A percentile compares a stretch with the other conserved stretches of the same genome.
Evolutionary conservation across 805 yeast genomes (phyloP).

Genomic region (Sugiyamaella qingdaonensis): DNA sequence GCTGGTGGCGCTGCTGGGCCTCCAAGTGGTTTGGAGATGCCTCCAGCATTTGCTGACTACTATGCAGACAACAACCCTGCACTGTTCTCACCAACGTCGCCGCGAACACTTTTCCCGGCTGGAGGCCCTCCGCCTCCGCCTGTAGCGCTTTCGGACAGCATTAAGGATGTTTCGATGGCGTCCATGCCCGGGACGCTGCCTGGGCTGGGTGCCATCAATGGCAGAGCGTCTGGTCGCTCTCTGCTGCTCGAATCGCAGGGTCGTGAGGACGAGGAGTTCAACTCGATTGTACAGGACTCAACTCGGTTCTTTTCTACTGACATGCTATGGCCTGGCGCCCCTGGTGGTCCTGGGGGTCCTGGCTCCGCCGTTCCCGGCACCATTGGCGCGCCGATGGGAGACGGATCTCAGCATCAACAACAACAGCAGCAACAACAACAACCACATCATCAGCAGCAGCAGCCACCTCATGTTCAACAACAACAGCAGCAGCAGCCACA

Average conservation of each 20-base stretch:
- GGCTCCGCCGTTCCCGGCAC: neutral
- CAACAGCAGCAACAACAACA: neutral
- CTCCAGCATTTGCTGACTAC: conserved; percentile 14
- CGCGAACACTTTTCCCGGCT: conserved; percentile 22
- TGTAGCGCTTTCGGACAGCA: neutral
- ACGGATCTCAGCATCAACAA: neutral
- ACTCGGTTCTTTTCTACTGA: conserved; percentile 23
- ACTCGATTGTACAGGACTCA: conserved; percentile 30
- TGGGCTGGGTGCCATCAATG: neutral
- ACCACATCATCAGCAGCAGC: conserved; percentile 4
- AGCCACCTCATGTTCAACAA: too few relatives aligned
- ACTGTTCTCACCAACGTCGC: conserved; percentile 26
- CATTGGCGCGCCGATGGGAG: neutral
- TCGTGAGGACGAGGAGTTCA: conserved; percentile 30
- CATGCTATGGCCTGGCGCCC: neutral
- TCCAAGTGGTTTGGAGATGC: conserved; percentile 14
- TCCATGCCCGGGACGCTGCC: conserved; percentile 6
- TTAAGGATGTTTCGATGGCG: neutral
- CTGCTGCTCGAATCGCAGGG: conserved; percentile 29
- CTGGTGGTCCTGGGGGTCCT: neutral
- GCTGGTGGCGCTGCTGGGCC: neutral
- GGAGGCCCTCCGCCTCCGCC: conserved; percentile 9
- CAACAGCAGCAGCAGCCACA: neutral
- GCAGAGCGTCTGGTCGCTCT: conserved; percentile 27
- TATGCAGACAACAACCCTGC: conserved; percentile 11